Evolutionary conservation across 2,329 filamentous ascomycete species (phyloP).

Genomic region (Metarhizium brunneum): DNA sequence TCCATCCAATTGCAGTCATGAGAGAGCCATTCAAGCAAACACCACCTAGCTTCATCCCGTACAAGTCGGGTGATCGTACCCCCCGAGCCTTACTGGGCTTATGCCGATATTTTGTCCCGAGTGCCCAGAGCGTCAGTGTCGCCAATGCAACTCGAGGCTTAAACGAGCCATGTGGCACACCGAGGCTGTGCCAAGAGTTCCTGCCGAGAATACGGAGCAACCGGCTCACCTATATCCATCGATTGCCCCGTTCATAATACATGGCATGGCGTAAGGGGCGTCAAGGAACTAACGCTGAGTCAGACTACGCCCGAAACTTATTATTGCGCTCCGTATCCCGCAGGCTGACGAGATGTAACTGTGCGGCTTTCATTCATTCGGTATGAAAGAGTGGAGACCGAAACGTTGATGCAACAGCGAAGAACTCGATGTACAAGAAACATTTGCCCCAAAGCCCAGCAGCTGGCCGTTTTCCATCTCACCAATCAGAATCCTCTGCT

Average conservation of each 20-base stretch:
- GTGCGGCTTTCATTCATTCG: not conserved
- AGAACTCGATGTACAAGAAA: not conserved
- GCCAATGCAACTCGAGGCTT: too few species aligned
- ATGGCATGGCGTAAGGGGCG: not conserved
- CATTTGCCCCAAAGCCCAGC: not conserved
- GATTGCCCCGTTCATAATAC: not conserved
- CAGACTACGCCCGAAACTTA: not conserved
- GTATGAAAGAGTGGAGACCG: not conserved
- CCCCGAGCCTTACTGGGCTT: too few species aligned
- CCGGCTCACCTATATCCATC: too few species aligned
- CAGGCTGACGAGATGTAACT: not conserved
- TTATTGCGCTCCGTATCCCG: not conserved
- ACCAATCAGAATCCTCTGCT: not conserved
- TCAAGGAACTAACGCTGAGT: not conserved
- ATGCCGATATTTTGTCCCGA: too few species aligned
- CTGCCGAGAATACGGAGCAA: too few species aligned
- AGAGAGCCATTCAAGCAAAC: not conserved
- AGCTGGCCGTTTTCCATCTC: not conserved
- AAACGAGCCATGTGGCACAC: too few species aligned
- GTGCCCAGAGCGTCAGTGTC: too few species aligned
- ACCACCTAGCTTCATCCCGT: too few species aligned
- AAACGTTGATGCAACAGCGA: not conserved
- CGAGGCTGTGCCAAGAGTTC: too few species aligned
- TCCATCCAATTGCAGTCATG: not conserved
- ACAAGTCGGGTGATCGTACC: too few species aligned